Base-by-base conservation (phyloP, 139 green algal genomes). In the Micromonas pusilla region DNA sequence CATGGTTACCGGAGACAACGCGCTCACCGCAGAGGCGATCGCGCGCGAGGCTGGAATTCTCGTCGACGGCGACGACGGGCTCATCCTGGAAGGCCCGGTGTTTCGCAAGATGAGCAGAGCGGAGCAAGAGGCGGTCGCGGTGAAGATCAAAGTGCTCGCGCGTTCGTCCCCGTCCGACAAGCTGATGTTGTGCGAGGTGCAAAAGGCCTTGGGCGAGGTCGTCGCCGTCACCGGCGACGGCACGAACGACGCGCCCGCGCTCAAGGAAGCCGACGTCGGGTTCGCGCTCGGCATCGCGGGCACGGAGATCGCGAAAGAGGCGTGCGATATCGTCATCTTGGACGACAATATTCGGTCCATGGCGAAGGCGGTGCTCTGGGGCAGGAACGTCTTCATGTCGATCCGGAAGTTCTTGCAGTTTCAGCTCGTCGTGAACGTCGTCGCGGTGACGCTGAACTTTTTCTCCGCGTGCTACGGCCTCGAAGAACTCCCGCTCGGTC, bases 1-100 rank as follows among this genome's bases (percentile, higher is more conserved):
- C 81, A 98, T 99, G 94, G 94, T 99, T 26, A 99, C 94, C 5
- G 94, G 95, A 19, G 95, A 99, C 87, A 98, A 99, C 88, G 90
- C 97, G 34, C 85, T 95, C 85, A 99, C 95, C 2, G 95, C 95
- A 4, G 86, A 89, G 70, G 93, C 97, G 85, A 99, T 99, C 26
- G 95, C 95, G 2, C 86, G 87, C 39, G 95, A 99, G 85, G 98
- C 93, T 83, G 92, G 91, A 83, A 98, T 82, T 31, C 39, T 76
- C 9, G 53, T 31, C 0, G 78, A 87, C 0, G 76, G 76, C 52
- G 84, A 84, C 33, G 80, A 83, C 31, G 86, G 81, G 36, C 70
- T 91, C 0, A 89, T 88, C 0, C 81, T 98, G 79, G 93, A 97
- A 82, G 93, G 93, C 1, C 90, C 91, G 26, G 83, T 86, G 38